Percentiles rank a stretch among this genome's conserved stretches.
Evolutionary conservation across 768 basidiomycete species (phyloP).

Genomic region (Russula foetens): DNA sequence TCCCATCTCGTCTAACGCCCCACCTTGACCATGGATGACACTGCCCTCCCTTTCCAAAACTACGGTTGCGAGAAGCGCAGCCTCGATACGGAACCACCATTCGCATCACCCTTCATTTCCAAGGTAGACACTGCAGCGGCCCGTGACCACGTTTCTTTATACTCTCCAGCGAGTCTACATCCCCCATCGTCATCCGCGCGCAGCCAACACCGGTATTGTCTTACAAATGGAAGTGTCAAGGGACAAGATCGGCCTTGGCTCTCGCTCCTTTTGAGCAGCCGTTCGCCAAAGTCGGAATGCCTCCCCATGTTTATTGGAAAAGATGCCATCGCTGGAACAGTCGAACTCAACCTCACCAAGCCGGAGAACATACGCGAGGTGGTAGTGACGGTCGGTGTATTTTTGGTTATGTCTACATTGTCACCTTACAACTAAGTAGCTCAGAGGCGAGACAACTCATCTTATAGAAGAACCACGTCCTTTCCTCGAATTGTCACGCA

Average conservation of each 20-base stretch:
- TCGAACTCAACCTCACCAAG: constrained; percentile 44
- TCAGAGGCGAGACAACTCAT: constrained; percentile 9
- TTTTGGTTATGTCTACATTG: background rate
- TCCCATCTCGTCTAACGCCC: background rate
- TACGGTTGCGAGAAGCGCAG: no score
- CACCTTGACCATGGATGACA: background rate
- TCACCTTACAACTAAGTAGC: background rate
- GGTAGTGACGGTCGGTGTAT: constrained; percentile 35
- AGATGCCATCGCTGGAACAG: constrained; percentile 42
- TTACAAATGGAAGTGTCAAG: constrained; percentile 33
- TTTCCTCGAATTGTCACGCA: constrained; percentile 38
- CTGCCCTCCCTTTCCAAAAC: no score
- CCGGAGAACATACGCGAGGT: constrained; percentile 43
- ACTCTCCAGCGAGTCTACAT: background rate
- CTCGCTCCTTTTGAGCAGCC: constrained; percentile 37
- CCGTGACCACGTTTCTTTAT: background rate
- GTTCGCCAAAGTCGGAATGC: constrained; percentile 30
- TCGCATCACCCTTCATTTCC: background rate
- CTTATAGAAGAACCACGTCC: constrained; percentile 40
- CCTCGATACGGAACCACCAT: background rate
- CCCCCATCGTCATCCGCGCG: background rate
- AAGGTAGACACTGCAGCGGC: background rate
- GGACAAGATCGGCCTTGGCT: constrained; percentile 41
- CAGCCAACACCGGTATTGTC: constrained; percentile 32
- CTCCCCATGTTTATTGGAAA: constrained; percentile 41